Conservation (phyloP, 2,329 filamentous ascomycete species). For the Botryotinia narcissicola region DNA sequence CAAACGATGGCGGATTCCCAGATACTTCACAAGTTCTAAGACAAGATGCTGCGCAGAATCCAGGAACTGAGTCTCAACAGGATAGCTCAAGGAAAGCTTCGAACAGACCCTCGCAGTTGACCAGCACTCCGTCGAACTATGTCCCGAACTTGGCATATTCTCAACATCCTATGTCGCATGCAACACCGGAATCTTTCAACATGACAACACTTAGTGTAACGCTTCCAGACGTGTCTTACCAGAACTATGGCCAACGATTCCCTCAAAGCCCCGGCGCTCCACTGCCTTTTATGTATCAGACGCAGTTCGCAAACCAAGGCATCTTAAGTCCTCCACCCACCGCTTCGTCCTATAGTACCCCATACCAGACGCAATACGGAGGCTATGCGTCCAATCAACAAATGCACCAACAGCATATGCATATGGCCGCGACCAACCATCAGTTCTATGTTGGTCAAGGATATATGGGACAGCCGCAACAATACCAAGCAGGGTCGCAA, state of each 20-base stretch:
- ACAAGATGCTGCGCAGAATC: slow-evolving; percentile 21
- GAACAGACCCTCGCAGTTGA: slow-evolving; percentile 14
- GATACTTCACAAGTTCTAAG: slow-evolving; percentile 8
- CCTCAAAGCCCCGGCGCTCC: slow-evolving; percentile 24
- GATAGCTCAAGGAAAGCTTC: slow-evolving; percentile 3
- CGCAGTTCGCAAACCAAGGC: slow-evolving; percentile 27
- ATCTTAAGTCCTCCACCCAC: slow-evolving; percentile 24
- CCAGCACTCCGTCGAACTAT: slow-evolving; percentile 17
- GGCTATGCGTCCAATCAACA: slow-evolving; percentile 30
- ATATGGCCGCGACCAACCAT: slow-evolving; percentile 20
- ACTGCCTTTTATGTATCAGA: slow-evolving; percentile 28
- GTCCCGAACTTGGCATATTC: slow-evolving; percentile 17
- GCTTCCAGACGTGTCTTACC: slow-evolving; percentile 33
- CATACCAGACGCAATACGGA: slow-evolving; percentile 33
- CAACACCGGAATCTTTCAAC: slow-evolving; percentile 30
- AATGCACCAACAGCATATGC: slow-evolving; percentile 25
- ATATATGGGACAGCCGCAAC: slow-evolving; percentile 30
- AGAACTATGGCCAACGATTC: slow-evolving; percentile 32
- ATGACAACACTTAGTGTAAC: slow-evolving; percentile 31
- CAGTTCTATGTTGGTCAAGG: slow-evolving; percentile 33
- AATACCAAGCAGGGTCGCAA: slow-evolving; percentile 25
- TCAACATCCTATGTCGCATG: slow-evolving; percentile 20
- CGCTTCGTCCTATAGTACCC: slow-evolving; percentile 30
- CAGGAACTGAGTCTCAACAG: slow-evolving; percentile 20
- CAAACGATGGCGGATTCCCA: slow-evolving; percentile 16